Evolutionary conservation across 495 filamentous ascomycete genomes (phyloP).

Genomic region (Penicillium crystallinum): DNA sequence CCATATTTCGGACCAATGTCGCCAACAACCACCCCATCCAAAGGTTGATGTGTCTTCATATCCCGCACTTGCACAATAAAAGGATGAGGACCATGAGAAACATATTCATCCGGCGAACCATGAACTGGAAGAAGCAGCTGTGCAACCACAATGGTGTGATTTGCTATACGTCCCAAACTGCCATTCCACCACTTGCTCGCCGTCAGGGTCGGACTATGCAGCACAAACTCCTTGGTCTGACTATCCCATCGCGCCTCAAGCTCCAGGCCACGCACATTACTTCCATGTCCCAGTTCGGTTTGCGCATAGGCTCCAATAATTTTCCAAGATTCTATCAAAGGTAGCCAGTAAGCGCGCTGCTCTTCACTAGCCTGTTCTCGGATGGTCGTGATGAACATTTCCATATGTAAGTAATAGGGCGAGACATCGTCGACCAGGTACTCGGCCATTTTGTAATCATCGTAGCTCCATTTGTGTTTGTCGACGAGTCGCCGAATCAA

Average conservation of each 20-base stretch:
- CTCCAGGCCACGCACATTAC: slow-evolving; percentile 46
- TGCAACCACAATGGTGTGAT: slow-evolving; percentile 42
- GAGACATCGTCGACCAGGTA: slow-evolving; percentile 42
- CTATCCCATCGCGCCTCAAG: slow-evolving; percentile 39
- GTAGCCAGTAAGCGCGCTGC: slow-evolving; percentile 42
- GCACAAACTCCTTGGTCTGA: slow-evolving; percentile 35
- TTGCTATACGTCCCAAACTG: slow-evolving; percentile 39
- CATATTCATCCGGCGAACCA: slow-evolving; percentile 12
- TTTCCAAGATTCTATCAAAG: slow-evolving; percentile 36
- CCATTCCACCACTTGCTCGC: slow-evolving; percentile 52
- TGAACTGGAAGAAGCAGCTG: slow-evolving; percentile 39
- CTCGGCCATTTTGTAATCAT: slow-evolving; percentile 42
- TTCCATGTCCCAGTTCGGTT: slow-evolving; percentile 47
- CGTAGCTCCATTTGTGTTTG: slow-evolving; percentile 35
- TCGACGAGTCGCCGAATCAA: slow-evolving; percentile 36
- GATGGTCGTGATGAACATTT: slow-evolving; percentile 36
- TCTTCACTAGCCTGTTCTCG: slow-evolving; percentile 41
- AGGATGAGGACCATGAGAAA: slow-evolving; percentile 41
- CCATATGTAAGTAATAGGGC: slow-evolving; percentile 36
- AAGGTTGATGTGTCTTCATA: slow-evolving; percentile 36
- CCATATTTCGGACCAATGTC: slow-evolving; percentile 48
- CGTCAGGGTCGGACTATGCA: slow-evolving; percentile 45
- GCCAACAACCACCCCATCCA: slow-evolving; percentile 41
- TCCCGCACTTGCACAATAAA: slow-evolving; percentile 48
- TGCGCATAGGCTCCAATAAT: slow-evolving; percentile 45